These are phyloP conservation scores for Penicillium sp. DNA, from an alignment of 2,329 filamentous ascomycete species.

Conservation along the genomic window DNA sequence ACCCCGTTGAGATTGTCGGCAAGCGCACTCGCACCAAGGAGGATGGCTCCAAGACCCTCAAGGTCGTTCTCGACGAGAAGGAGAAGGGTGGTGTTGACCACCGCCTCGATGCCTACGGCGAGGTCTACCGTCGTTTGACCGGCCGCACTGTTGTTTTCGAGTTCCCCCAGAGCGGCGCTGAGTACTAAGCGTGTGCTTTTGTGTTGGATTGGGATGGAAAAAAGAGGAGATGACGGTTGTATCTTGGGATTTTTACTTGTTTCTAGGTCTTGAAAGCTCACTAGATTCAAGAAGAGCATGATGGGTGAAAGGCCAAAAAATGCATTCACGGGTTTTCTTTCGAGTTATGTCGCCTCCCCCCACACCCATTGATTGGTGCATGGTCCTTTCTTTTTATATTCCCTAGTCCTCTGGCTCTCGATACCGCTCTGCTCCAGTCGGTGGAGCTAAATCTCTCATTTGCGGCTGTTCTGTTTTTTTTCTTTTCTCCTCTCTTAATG, in stretches of 20 bases:
- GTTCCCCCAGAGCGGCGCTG: slow-evolving; percentile 82
- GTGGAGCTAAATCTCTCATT: slow-evolving; percentile 19
- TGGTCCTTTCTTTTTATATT: slow-evolving; percentile 6
- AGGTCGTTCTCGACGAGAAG: slow-evolving; percentile 99
- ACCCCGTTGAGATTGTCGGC: slow-evolving; percentile 99
- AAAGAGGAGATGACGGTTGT: slow-evolving; percentile 19
- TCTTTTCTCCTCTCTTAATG: slow-evolving; percentile 21
- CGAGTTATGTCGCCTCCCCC: slow-evolving; percentile 22
- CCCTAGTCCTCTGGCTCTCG: slow-evolving; percentile 10
- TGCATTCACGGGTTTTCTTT: slow-evolving; percentile 26
- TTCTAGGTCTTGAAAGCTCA: slow-evolving; percentile 23
- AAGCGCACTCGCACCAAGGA: slow-evolving; percentile 98
- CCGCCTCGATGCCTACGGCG: slow-evolving; percentile 97
- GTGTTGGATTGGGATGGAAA: slow-evolving; percentile 17
- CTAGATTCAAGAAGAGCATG: slow-evolving; percentile 24
- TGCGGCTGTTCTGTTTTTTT: background rate
- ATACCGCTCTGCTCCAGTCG: slow-evolving; percentile 7
- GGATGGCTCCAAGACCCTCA: slow-evolving; percentile 96
- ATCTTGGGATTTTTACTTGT: slow-evolving; percentile 21
- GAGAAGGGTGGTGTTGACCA: slow-evolving; percentile 99
- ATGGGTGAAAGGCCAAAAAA: slow-evolving; percentile 26
- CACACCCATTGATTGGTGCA: slow-evolving; percentile 18
- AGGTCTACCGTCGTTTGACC: slow-evolving; percentile 98
- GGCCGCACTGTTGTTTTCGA: slow-evolving; percentile 96
- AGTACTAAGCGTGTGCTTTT: slow-evolving; percentile 61